Base-by-base conservation (phyloP, 1,284 basidiomycete genomes). In the Stygiomarasmius scandens region DNA sequence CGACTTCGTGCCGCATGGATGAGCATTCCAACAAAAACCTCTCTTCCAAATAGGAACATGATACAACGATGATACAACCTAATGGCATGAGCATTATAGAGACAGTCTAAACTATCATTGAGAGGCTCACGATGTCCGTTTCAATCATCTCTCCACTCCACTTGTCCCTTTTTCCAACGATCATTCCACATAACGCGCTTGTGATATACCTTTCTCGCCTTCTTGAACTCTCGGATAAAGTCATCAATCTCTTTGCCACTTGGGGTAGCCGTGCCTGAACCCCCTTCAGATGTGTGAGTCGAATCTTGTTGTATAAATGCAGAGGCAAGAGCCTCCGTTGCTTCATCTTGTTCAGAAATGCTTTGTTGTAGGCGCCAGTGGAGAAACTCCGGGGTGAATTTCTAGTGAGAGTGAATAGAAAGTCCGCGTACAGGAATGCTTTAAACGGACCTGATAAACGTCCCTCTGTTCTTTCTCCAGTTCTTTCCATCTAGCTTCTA, bases 161-260 rank as follows among this genome's bases (percentile, higher is more conserved):
- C 93, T 63, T 93, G 87, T 1, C 92, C 92, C 27, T 85, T 80
- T 1, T 85, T 77, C 92, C 94, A 96, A 64, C 90, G 81, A 66
- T 95, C 91, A 19, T 87, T 84, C 90, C 92, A 96, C 70, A 96
- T 89, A 2, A 87, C 86, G 25, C 95, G 81, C 71, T 95, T 95
- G 71, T 97, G 95, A 71, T 95, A 96, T 16, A 83, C 79, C 74
- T 93, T 95, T 63, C 95, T 76, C 43, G 88, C 72, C 54, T 93
- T 92, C 68, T 89, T 93, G 77, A 95, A 96, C 68, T 94, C 87
- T 66, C 80, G 85, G 49, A 96, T 85, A 64, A 97, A 98, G 47
- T 90, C 86, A 61, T 96, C 95, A 22, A 95, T 82, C 45, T 89
- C 89, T 58, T 79, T 81, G 25, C 80, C 78, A 49, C 69, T 76